Evolutionary conservation across 2,329 filamentous ascomycete species (phyloP), one percentile per base, ranked within the genome.

Genomic region (Cytospora schulzeri): DNA sequence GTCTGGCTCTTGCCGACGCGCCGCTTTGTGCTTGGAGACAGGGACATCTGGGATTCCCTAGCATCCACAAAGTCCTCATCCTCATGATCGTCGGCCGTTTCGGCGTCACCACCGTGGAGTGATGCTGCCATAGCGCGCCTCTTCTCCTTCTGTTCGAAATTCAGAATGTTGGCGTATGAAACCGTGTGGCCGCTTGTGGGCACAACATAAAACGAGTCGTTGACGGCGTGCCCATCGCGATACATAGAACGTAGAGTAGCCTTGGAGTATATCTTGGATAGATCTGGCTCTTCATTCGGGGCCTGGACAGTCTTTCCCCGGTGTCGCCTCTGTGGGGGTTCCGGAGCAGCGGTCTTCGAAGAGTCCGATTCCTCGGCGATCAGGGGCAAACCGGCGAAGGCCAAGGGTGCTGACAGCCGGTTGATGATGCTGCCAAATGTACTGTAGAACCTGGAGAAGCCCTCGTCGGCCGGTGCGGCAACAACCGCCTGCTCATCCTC

Each of bases 1-100:
- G 76, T 75, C 26, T 74, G 77, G 52, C 73, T 76, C 67, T 78
- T 80, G 38, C 77, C 77, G 7, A 75, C 71, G 28, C 77, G 77
- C 61, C 75, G 77, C 69, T 78, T 79, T 51, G 77, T 73, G 63
- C 75, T 76, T 7, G 80, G 75, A 41, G 80, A 76, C 68, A 83
- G 66, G 70, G 76, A 62, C 69, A 79, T 74, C 70, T 81, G 80
- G 7, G 85, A 89, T 77, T 94, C 92, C 61, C 85, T 83, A 0
- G 93, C 94, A 74, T 97, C 93, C 24, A 96, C 92, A 75, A 97
- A 97, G 73, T 94, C 91, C 64, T 96, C 92, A 33, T 93, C 89
- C 35, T 86, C 87, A 33, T 90, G 85, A n/a, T 88, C 85, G 3
- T 84, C 79, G 65, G 78, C 71, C 41, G 70, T 68, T 15, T 70